A percentile compares a stretch with the other conserved stretches of the same genome.
Evolutionary conservation across 345 rosid genomes (phyloP).

Genomic region (Limnanthes douglasii): DNA sequence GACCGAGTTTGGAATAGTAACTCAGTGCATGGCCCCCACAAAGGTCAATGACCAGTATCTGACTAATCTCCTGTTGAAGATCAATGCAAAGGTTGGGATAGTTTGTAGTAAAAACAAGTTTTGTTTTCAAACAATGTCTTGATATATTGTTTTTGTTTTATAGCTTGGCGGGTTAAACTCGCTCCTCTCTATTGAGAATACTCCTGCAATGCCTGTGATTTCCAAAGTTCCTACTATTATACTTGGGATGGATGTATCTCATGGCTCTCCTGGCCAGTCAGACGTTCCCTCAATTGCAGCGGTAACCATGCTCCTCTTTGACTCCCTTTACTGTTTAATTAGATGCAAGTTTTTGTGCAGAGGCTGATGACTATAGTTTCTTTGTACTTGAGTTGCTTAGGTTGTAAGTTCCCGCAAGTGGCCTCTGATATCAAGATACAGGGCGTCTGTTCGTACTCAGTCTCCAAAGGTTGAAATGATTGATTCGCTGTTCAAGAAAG

Average conservation of each 20-base stretch:
- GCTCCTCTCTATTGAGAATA: slow-evolving; percentile 40
- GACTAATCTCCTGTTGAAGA: slow-evolving; percentile 76
- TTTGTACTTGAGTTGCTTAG: slow-evolving; percentile 8
- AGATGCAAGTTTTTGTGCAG: background rate
- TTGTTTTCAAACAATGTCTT: slow-evolving; percentile 5
- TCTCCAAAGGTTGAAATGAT: slow-evolving; percentile 86
- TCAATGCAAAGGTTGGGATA: slow-evolving; percentile 67
- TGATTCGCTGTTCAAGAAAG: slow-evolving; percentile 47
- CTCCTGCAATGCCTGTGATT: slow-evolving; percentile 44
- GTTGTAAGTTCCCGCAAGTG: slow-evolving; percentile 83
- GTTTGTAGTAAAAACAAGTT: background rate
- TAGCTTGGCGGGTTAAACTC: slow-evolving; percentile 95
- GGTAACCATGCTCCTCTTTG: slow-evolving; percentile 13
- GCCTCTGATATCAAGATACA: slow-evolving; percentile 74
- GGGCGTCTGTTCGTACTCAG: slow-evolving; percentile 85
- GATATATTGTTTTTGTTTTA: slow-evolving; percentile 1
- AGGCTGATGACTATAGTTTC: slow-evolving; percentile 2
- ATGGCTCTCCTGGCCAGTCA: slow-evolving; percentile 62
- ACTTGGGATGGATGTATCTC: slow-evolving; percentile 75
- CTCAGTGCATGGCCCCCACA: slow-evolving; percentile 79
- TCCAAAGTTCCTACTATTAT: slow-evolving; percentile 54
- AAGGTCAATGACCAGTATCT: slow-evolving; percentile 78
- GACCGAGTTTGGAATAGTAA: slow-evolving; percentile 65
- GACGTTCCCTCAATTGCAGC: slow-evolving; percentile 61
- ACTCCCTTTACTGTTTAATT: background rate